These are phyloP conservation scores for Canavalia gladiata DNA, from an alignment of 306 rosid species.

Conservation along the genomic window DNA sequence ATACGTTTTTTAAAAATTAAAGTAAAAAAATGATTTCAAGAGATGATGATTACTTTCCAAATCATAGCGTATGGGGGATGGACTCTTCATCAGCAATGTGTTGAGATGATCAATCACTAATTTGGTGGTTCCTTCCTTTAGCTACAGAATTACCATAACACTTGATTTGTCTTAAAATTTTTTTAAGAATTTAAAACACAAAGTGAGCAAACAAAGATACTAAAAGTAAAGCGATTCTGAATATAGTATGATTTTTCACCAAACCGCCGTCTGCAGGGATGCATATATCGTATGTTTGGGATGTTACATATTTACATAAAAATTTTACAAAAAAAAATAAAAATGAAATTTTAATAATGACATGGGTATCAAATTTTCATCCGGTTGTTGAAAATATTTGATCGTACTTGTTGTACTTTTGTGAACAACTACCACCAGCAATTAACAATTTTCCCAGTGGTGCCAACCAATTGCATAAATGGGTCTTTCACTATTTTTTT, in stretches of 20 bases:
- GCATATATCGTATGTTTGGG: background rate
- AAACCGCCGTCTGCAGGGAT: background rate
- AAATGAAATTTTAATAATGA: background rate
- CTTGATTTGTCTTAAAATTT: background rate
- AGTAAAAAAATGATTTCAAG: background rate
- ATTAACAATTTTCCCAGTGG: conserved; percentile 29
- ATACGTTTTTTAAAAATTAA: background rate
- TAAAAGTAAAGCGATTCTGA: background rate
- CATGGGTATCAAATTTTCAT: conserved; percentile 24
- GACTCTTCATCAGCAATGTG: background rate
- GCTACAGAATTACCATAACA: background rate
- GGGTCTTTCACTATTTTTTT: background rate
- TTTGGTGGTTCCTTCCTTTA: conserved; percentile 26
- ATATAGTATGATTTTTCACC: conserved; percentile 6
- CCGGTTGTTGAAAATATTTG: conserved; percentile 24
- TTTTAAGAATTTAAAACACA: background rate
- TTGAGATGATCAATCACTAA: conserved; percentile 35
- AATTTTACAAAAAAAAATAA: background rate
- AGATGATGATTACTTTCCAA: conserved; percentile 7
- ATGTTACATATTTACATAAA: conserved; percentile 14
- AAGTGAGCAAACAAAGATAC: background rate
- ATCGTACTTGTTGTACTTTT: conserved; percentile 47
- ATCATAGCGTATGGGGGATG: conserved; percentile 7
- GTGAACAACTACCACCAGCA: conserved; percentile 30
- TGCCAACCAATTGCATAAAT: background rate